A percentile compares a stretch with the other conserved stretches of the same genome.
Conservation (phyloP, 768 basidiomycete genomes). For the Leccinum aurantiacum region DNA sequence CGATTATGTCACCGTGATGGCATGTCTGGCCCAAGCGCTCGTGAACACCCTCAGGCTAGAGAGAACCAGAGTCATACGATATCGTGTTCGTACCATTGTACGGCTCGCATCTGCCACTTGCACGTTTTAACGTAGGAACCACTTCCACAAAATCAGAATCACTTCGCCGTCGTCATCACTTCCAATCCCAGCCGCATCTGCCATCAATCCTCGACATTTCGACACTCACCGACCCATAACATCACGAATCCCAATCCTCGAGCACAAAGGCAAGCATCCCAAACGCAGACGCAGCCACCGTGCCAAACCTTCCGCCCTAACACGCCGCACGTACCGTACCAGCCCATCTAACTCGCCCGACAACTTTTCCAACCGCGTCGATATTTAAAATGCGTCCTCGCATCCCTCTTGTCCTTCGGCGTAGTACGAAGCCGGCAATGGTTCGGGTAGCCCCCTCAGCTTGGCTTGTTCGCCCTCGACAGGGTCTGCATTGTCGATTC, state of each 20-base stretch:
- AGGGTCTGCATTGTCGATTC: too few relatives aligned
- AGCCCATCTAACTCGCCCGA: conserved; percentile 68
- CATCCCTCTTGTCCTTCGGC: conserved; percentile 19
- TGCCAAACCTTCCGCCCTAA: conserved; percentile 69
- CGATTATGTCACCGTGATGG: too few relatives aligned
- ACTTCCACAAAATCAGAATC: too few relatives aligned
- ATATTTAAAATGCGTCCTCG: conserved; percentile 40
- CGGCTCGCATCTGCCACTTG: neutral
- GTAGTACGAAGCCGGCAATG: conserved; percentile 30
- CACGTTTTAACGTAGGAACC: neutral
- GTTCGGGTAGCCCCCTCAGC: conserved; percentile 17
- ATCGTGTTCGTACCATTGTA: neutral
- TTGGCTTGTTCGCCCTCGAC: conserved; percentile 18
- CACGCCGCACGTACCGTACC: conserved; percentile 62
- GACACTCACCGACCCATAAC: too few relatives aligned
- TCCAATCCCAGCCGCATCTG: neutral
- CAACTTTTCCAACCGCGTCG: conserved; percentile 60
- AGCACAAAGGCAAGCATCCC: conserved; percentile 72
- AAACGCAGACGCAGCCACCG: conserved; percentile 62
- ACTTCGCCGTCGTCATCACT: neutral
- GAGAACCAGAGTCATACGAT: too few relatives aligned
- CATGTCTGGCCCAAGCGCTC: too few relatives aligned
- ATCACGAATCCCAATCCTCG: conserved; percentile 65
- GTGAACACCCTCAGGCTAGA: too few relatives aligned
- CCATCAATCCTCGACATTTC: too few relatives aligned